Base-by-base conservation (phyloP, 1,139 yeast genomes). In the Yamadazyma friedrichii region DNA sequence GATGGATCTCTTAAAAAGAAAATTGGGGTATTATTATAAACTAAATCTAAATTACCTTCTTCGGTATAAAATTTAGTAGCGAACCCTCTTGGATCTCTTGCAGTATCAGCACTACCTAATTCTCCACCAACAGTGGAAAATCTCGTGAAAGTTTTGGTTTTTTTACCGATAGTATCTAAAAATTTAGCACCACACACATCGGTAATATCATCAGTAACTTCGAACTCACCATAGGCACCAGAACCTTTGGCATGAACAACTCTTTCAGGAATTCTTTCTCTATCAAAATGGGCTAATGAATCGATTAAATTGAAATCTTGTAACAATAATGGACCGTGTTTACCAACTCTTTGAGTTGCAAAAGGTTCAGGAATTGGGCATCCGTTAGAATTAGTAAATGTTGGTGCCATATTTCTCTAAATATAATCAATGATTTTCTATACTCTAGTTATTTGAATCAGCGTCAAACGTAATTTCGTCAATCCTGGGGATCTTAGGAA, bases 41-140 rank as follows among this genome's bases (percentile, higher is more conserved):
- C 96, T 74, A 86, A 82, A 71, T 88, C 96, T 64, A 84, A 73
- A 68, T 83, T 84, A 55, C 96, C 96, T 64, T 87, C 93, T 56
- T 86, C 89, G 39, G 95, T 88, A 70, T 85, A 85, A 55, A 88
- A 76, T 68, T 87, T 87, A 54, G 84, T 80, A 40, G 94, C 72
- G 64, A 86, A 87, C 22, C 96, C 96, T 67, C 95, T 79, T 50
- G 95, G 95, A 61, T 88, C 96, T 69, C 96, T 82, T 36, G 88
- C 93, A 35, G 93, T 73, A 62, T 88, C 95, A 31, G 95, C 81
- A 39, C 89, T 78, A 42, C 95, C 96, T 46, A 67, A 66, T 66
- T 88, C 95, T 51, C 95, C 95, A 54, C 95, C 95, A 42, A 88
- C 96, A 37, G 95, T 86, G 53, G 94, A 84, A 70, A 87, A 88